Base-by-base conservation (phyloP, 2,329 filamentous ascomycete genomes). In the Hymenoscyphus linearis region DNA sequence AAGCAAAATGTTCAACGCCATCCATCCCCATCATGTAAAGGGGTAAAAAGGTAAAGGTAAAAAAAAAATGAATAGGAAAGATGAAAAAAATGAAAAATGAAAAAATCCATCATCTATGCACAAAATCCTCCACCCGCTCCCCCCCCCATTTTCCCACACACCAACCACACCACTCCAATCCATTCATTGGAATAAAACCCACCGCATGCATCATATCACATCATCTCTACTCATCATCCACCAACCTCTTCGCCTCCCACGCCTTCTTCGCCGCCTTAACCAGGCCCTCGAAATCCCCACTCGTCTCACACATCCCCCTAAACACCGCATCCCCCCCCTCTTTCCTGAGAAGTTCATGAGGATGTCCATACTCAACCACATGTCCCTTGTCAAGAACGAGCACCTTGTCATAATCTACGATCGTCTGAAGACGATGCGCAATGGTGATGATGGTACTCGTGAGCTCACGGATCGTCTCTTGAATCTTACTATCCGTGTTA, bases 361-460 rank as follows among this genome's bases (percentile, higher is more conserved):
- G 95, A 71, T 96, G 89, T n/a, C 87, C 95, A 72, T 85, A 99
- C 76, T 99, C 93, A 4, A 95, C 83, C 22, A 98, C 88, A 62
- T 84, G 77, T 10, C 95, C 95, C 73, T 93, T 91, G 71, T 99
- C 95, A 4, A 99, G 80, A 13, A 99, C 93, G 16, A 99, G 79
- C 14, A 99, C 93, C 79, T 96, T 96, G 77, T 99, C 95, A 72
- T 98, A 99, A 74, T 99, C 95, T 31, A 95, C 93, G 74, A 99
- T 98, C 0, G 95, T 99, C 73, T 96, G 92, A 66, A 99, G 80
- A 18, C 95, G 86, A 76, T 99, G 95, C 0, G 95, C 95, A 71
- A 99, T 98, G 0, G 95, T 98, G 73, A 98, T 90, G 63, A 96
- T 96, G 0, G 95, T 99, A 74, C 92, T 91, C 66, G 87, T 89